phyloP scores from a whole-genome alignment of 2,329 filamentous ascomycete genomes.

The Chrysoporthe deuterocubensis region DNA sequence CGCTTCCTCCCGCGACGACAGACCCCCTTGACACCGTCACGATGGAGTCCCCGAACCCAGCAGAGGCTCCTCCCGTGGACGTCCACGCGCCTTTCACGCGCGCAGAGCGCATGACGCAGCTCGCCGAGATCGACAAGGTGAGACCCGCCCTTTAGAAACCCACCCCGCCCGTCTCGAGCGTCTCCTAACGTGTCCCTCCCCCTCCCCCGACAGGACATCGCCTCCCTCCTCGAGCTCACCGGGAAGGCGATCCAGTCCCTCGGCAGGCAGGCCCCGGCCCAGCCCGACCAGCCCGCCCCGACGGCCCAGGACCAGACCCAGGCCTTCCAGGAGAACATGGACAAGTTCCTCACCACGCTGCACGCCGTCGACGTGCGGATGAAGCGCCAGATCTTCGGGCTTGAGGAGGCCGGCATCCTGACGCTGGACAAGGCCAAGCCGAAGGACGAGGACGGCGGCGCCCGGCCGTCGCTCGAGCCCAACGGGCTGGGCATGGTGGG shows the following conservation, averaged over 20 bases:
- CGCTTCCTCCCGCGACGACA: background rate
- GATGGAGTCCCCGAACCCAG: conserved; percentile 31
- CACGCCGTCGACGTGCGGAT: conserved; percentile 76
- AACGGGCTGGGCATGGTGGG: conserved; percentile 60
- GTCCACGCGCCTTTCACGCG: conserved; percentile 65
- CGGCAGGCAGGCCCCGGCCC: conserved; percentile 45
- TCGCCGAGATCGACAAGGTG: conserved; percentile 77
- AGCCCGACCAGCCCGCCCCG: conserved; percentile 35
- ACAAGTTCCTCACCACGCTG: conserved; percentile 72
- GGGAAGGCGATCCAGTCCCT: conserved; percentile 67
- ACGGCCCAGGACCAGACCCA: conserved; percentile 55
- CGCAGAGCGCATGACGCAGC: conserved; percentile 78
- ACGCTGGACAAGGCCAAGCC: conserved; percentile 41
- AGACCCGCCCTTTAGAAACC: conserved; percentile 16
- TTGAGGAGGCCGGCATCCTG: conserved; percentile 82
- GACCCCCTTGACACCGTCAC: background rate
- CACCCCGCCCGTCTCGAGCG: background rate
- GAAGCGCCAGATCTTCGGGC: conserved; percentile 74
- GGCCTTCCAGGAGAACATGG: conserved; percentile 62
- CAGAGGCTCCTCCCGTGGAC: conserved; percentile 28
- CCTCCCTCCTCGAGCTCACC: conserved; percentile 50
- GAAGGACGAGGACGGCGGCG: conserved; percentile 30
- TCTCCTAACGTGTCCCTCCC: conserved; percentile 37
- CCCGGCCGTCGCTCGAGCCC: conserved; percentile 50
- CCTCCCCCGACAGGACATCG: conserved; percentile 50